Percentiles rank a stretch among this genome's conserved stretches.
phyloP scores from a whole-genome alignment of 2,329 filamentous ascomycete species.

The Verticillium tricorpus region DNA sequence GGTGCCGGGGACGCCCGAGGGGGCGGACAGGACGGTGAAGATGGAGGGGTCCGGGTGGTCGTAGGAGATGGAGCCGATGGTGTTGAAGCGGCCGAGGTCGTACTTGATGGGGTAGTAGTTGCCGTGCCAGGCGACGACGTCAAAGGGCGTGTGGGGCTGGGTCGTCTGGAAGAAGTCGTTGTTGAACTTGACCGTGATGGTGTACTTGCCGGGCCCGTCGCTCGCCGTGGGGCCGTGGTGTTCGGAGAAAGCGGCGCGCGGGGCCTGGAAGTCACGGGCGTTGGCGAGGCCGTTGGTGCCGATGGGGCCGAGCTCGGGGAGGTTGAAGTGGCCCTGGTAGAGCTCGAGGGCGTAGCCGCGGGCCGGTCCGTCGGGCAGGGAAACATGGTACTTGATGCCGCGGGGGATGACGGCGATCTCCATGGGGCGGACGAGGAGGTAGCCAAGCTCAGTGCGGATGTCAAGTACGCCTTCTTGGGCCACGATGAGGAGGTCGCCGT shows the following conservation, averaged over 20 bases:
- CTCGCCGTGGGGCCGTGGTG: slow-evolving; percentile 37
- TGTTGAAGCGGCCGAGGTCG: slow-evolving; percentile 72
- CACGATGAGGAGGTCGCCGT: slow-evolving; percentile 75
- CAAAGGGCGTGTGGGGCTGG: slow-evolving; percentile 70
- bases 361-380: slow-evolving; percentile 55
- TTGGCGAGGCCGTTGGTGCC: slow-evolving; percentile 73
- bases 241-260: slow-evolving; percentile 64
- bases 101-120: slow-evolving; percentile 81
- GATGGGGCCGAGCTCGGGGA: slow-evolving; percentile 70
- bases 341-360: slow-evolving; percentile 73
- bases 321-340: slow-evolving; percentile 66
- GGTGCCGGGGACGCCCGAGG: slow-evolving; percentile 55
- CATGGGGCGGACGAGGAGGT: slow-evolving; percentile 68
- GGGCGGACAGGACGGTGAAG: slow-evolving; percentile 67
- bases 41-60: slow-evolving; percentile 78
- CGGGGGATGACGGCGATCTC: slow-evolving; percentile 75
- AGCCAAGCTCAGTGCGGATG: slow-evolving; percentile 73
- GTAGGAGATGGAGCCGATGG: slow-evolving; percentile 66
- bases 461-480: slow-evolving; percentile 70
- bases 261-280: slow-evolving; percentile 69
- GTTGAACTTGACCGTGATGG: slow-evolving; percentile 61
- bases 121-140: slow-evolving; percentile 77
- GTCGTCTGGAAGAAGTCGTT: slow-evolving; percentile 60
- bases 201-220: slow-evolving; percentile 33
- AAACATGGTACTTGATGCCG: slow-evolving; percentile 69